Conservation (phyloP, 2,329 filamentous ascomycete species). For the Anisogramma anomala region DNA sequence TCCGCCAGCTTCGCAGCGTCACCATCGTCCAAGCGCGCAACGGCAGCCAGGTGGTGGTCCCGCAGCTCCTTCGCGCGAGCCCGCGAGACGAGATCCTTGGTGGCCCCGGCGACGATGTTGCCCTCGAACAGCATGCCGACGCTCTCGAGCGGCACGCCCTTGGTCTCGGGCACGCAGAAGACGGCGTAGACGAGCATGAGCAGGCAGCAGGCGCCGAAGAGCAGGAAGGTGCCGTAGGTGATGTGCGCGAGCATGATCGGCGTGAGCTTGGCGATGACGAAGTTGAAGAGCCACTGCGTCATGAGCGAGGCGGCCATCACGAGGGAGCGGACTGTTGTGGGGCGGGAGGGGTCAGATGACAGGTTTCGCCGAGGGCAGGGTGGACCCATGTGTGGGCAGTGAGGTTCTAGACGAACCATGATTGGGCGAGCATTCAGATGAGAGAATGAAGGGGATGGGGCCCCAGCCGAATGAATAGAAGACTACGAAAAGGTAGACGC, state of each 20-base stretch:
- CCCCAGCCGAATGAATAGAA: constrained; percentile 24
- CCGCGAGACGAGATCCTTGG: constrained; percentile 9
- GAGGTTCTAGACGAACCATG: constrained; percentile 7
- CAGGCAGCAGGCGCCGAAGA: constrained; percentile 37
- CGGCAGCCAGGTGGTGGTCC: background rate
- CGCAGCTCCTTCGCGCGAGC: constrained; percentile 8
- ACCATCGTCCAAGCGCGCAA: background rate
- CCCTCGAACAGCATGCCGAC: constrained; percentile 11
- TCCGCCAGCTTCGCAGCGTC: constrained; percentile 7
- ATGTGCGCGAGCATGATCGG: constrained; percentile 31
- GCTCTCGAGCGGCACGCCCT: constrained; percentile 35
- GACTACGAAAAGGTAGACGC: constrained; percentile 31
- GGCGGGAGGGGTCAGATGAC: background rate
- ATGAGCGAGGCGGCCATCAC: constrained; percentile 18
- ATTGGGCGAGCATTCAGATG: constrained; percentile 19
- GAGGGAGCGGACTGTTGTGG: constrained; percentile 15
- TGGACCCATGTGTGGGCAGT: too few relatives aligned
- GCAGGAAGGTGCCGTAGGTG: constrained; percentile 40
- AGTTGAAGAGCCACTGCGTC: constrained; percentile 27
- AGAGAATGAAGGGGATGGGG: constrained; percentile 19
- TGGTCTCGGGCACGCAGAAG: constrained; percentile 41
- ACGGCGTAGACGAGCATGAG: constrained; percentile 34
- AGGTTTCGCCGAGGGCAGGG: too few relatives aligned
- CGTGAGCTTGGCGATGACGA: constrained; percentile 28
- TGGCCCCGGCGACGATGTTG: constrained; percentile 12